These are phyloP conservation scores for Cardamine occulta DNA, from an alignment of 345 rosid species.

Conservation along the genomic window DNA sequence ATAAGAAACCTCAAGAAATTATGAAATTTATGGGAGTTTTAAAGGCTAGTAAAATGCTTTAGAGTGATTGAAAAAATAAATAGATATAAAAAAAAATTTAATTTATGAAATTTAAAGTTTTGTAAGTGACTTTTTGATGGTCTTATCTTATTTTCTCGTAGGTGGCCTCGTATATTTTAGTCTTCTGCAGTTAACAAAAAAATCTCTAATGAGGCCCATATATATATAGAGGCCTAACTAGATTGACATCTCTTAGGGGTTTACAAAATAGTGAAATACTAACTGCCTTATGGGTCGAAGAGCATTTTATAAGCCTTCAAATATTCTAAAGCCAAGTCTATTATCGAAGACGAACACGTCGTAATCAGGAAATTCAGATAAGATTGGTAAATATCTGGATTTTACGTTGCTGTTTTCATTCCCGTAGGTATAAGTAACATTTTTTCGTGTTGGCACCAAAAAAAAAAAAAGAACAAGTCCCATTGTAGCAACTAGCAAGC, in stretches of 20 bases:
- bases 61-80: neutral
- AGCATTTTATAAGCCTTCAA: neutral
- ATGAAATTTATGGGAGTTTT: neutral
- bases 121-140: neutral
- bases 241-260: neutral
- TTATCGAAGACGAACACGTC: neutral
- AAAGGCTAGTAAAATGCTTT: neutral
- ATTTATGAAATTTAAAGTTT: neutral
- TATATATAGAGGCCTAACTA: neutral
- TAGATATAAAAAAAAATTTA: no score
- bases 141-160: neutral
- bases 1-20: no score
- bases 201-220: conserved; percentile 1
- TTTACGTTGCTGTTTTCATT: neutral
- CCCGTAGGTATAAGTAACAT: neutral
- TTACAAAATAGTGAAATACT: neutral
- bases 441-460: neutral
- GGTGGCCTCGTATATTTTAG: neutral
- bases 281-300: neutral
- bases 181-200: neutral
- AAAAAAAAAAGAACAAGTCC: neutral
- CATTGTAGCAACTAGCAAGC: neutral
- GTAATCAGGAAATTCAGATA: neutral
- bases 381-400: neutral
- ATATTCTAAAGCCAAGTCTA: conserved; percentile 2